These are phyloP conservation scores for Cladosporium sp. DNA, from an alignment of 2,329 filamentous ascomycete genomes.

Conservation along the genomic window DNA sequence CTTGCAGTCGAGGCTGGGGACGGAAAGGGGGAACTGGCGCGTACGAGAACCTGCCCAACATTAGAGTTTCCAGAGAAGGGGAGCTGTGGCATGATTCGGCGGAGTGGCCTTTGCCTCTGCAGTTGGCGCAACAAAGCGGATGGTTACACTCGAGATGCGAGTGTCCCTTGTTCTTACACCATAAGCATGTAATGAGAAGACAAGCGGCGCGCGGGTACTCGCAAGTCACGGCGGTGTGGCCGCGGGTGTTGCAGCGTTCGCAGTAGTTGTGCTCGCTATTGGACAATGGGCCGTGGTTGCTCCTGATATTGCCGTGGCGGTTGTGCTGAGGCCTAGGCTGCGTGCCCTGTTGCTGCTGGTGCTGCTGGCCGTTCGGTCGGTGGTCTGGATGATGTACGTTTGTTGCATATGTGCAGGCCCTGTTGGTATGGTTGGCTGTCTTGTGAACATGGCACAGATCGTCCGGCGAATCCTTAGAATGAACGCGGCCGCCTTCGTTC, in stretches of 20 bases:
- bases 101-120: not conserved
- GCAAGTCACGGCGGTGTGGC: not conserved
- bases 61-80: not conserved
- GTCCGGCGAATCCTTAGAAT: not conserved
- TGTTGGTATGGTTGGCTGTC: not conserved
- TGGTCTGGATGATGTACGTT: not conserved
- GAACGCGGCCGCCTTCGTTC: not conserved
- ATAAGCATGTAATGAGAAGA: not conserved
- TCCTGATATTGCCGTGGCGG: not conserved
- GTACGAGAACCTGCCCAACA: not conserved
- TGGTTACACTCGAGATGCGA: not conserved
- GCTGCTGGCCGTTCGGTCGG: not conserved
- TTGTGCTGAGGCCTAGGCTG: not conserved
- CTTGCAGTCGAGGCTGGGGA: too few species aligned
- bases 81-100: not conserved
- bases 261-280: not conserved
- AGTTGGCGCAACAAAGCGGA: not conserved
- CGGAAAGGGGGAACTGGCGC: too few species aligned
- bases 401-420: not conserved
- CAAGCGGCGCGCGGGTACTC: not conserved
- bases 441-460: not conserved
- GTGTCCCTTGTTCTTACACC: slow-evolving; percentile 1
- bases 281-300: not conserved
- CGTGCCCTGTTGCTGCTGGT: not conserved
- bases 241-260: slow-evolving; percentile 2